A percentile compares a stretch with the other conserved stretches of the same genome.
phyloP scores from a whole-genome alignment of 2,329 filamentous ascomycete genomes.

The Xylariaceae sp. region DNA sequence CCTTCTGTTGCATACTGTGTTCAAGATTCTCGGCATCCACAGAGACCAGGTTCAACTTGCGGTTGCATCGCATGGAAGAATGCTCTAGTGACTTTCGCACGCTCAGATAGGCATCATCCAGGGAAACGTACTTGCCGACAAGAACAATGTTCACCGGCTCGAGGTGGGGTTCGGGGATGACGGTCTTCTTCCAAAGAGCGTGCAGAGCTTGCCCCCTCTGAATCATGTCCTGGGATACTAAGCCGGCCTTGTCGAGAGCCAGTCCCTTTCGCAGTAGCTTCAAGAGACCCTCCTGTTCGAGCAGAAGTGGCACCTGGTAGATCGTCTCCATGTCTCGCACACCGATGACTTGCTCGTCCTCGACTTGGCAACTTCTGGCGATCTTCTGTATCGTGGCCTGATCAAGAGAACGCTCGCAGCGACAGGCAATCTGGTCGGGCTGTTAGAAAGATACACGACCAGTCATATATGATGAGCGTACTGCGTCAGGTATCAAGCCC shows the following conservation, averaged over 20 bases:
- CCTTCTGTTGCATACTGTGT: constrained; percentile 51
- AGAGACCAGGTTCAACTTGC: constrained; percentile 76
- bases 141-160: constrained; percentile 76
- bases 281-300: constrained; percentile 76
- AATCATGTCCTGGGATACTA: constrained; percentile 46
- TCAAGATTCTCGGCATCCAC: constrained; percentile 86
- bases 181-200: constrained; percentile 71
- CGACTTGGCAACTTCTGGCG: constrained; percentile 83
- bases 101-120: constrained; percentile 81
- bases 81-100: constrained; percentile 86
- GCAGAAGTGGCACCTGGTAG: constrained; percentile 92
- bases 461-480: constrained; percentile 30
- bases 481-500: constrained; percentile 67
- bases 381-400: constrained; percentile 74
- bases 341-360: constrained; percentile 78
- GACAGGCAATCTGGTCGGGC: constrained; percentile 72
- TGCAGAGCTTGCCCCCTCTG: constrained; percentile 67
- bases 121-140: constrained; percentile 85
- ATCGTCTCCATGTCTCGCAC: constrained; percentile 86
- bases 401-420: constrained; percentile 60
- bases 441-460: constrained; percentile 4
- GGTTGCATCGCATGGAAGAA: constrained; percentile 77
- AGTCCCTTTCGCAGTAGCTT: constrained; percentile 62
- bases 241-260: constrained; percentile 53
- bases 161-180: constrained; percentile 60